Conservation (phyloP, 2,329 filamentous ascomycete species). For the Metarhizium rileyi region DNA sequence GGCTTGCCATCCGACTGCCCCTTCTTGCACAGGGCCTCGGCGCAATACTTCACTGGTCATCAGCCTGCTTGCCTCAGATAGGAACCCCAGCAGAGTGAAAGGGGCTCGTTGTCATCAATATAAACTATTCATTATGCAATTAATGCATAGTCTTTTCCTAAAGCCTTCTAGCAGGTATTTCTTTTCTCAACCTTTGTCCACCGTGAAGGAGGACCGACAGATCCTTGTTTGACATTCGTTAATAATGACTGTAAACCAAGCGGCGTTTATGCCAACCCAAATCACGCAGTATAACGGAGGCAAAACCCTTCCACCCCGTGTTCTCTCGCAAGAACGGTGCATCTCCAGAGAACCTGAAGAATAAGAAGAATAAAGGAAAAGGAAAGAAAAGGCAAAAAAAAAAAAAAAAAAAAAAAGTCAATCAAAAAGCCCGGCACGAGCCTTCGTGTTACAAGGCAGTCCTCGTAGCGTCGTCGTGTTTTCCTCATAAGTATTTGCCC, state of each 20-base stretch:
- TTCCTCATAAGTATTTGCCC: not conserved
- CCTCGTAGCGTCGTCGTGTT: constrained; percentile 2
- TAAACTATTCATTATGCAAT: not conserved
- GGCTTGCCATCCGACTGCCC: too few species aligned
- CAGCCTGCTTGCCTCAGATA: not conserved
- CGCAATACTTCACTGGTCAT: not conserved
- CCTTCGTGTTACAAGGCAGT: not conserved
- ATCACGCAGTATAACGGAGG: not conserved
- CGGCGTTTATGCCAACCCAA: not conserved
- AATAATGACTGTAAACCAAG: not conserved
- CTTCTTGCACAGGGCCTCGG: not conserved
- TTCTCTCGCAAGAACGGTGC: not conserved
- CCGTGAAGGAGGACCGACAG: not conserved
- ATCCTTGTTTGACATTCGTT: not conserved
- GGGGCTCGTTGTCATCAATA: not conserved
- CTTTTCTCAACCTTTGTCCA: not conserved
- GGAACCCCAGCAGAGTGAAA: not conserved
- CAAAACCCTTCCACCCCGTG: not conserved
- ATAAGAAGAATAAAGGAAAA: not conserved
- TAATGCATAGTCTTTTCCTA: not conserved
- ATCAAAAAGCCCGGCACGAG: not conserved
- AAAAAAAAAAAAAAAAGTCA: not conserved
- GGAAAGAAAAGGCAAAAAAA: not conserved
- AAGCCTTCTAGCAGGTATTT: not conserved
- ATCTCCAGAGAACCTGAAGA: not conserved